A percentile compares a stretch with the other conserved stretches of the same genome.
These are phyloP conservation scores for Yamadazyma sp. DNA, from an alignment of 805 yeast genomes.

Conservation along the genomic window DNA sequence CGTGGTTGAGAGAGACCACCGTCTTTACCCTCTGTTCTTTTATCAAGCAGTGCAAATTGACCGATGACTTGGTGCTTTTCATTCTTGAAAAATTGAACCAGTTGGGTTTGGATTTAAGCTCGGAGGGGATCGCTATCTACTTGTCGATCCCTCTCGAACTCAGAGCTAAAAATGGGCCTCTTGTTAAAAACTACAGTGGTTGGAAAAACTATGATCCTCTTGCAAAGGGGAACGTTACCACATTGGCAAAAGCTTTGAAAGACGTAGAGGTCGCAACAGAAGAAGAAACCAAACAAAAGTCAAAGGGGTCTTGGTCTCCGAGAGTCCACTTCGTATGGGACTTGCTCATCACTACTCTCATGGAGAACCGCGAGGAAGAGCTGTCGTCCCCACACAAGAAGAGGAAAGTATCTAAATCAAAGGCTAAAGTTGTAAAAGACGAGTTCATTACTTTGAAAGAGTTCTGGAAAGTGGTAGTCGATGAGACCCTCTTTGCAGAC, in stretches of 20 bases:
- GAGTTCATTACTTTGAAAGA: constrained; percentile 44
- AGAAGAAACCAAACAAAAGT: constrained; percentile 34
- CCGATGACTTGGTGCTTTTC: constrained; percentile 19
- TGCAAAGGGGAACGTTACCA: constrained; percentile 61
- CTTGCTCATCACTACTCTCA: constrained; percentile 49
- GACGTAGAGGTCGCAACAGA: constrained; percentile 48
- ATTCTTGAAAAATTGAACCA: constrained; percentile 43
- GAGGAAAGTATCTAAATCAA: constrained; percentile 14
- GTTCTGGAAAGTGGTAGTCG: constrained; percentile 79
- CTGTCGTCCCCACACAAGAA: constrained; percentile 22
- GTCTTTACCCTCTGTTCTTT: constrained; percentile 67
- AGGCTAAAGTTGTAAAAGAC: constrained; percentile 26
- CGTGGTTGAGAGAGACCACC: constrained; percentile 86
- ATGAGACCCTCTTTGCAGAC: constrained; percentile 74
- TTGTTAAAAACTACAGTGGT: constrained; percentile 16
- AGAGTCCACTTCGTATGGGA: constrained; percentile 77
- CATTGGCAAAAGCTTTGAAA: constrained; percentile 61
- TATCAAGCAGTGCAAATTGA: constrained; percentile 17
- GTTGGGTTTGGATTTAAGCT: constrained; percentile 57
- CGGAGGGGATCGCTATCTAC: constrained; percentile 79
- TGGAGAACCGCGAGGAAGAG: constrained; percentile 20
- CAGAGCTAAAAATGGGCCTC: constrained; percentile 16
- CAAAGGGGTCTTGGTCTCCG: constrained; percentile 72
- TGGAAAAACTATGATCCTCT: constrained; percentile 82
- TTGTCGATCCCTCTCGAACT: constrained; percentile 46